Percentiles rank a stretch among this genome's conserved stretches.
Evolutionary conservation across 768 basidiomycete genomes (phyloP).

Genomic region (Cytidiella melzeri): DNA sequence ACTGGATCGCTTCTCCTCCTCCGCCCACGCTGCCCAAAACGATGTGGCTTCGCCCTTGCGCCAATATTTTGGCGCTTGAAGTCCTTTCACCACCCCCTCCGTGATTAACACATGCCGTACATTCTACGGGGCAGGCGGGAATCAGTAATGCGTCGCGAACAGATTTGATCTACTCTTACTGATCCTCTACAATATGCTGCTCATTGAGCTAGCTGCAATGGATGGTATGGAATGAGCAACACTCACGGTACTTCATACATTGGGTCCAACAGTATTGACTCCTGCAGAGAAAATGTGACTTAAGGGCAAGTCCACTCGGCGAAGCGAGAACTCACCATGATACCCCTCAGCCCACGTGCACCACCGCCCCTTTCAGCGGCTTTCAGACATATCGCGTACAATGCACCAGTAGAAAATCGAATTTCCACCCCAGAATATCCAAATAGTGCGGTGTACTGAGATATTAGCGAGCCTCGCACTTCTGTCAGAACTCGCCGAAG

Average conservation of each 20-base stretch:
- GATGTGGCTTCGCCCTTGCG: constrained; percentile 53
- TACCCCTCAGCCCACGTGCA: constrained; percentile 82
- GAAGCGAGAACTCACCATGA: constrained; percentile 56
- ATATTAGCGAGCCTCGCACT: constrained; percentile 85
- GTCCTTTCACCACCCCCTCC: constrained; percentile 60
- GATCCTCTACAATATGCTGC: constrained; percentile 45
- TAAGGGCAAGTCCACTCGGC: background rate
- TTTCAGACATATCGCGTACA: constrained; percentile 75
- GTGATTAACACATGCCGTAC: constrained; percentile 81
- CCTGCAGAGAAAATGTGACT: constrained; percentile 37
- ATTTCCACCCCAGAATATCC: constrained; percentile 81
- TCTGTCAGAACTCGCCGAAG: constrained; percentile 88
- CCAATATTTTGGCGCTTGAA: constrained; percentile 69
- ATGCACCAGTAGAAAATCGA: constrained; percentile 74
- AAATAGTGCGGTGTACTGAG: constrained; percentile 84
- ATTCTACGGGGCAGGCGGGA: constrained; percentile 37
- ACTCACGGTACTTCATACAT: constrained; percentile 93
- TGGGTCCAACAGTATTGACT: constrained; percentile 73
- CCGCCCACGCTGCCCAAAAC: constrained; percentile 77
- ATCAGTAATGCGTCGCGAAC: background rate
- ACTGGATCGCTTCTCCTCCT: constrained; percentile 56
- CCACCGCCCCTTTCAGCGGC: constrained; percentile 83
- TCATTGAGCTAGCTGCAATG: background rate
- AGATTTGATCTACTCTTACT: constrained; percentile 34
- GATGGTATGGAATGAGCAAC: background rate